These are phyloP conservation scores for Chalciporus piperatoides DNA, from an alignment of 1,284 basidiomycete genomes.

Conservation along the genomic window DNA sequence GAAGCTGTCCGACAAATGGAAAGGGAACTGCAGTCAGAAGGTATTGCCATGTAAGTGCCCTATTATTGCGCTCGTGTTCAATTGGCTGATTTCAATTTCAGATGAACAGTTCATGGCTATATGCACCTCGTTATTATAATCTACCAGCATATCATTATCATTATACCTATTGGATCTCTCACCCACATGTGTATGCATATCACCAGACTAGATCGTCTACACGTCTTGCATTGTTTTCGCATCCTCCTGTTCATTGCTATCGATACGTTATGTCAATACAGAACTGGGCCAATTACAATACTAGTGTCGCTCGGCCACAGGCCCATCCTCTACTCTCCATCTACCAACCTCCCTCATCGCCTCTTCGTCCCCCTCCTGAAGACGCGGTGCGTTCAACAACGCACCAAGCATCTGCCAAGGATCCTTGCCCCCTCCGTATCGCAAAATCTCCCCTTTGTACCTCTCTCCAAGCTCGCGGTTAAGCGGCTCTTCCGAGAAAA, in stretches of 20 bases:
- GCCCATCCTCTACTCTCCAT: conserved; percentile 79
- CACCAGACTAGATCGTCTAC: background rate
- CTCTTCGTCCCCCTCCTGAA: conserved; percentile 67
- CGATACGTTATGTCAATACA: background rate
- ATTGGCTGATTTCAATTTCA: too few species aligned
- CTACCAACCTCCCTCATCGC: conserved; percentile 88
- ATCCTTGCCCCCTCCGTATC: conserved; percentile 86
- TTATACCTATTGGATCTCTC: conserved; percentile 11
- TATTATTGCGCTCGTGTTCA: background rate
- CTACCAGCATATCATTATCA: conserved; percentile 16
- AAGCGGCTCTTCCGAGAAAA: conserved; percentile 72
- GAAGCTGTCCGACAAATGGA: conserved; percentile 28
- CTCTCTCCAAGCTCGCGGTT: conserved; percentile 67
- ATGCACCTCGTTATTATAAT: too few species aligned
- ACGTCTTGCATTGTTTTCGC: background rate
- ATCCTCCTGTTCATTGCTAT: background rate
- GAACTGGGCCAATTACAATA: too few species aligned
- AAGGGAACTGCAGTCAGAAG: conserved; percentile 26
- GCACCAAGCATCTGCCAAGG: conserved; percentile 92
- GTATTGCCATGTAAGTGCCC: conserved; percentile 11
- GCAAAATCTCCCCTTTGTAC: conserved; percentile 75
- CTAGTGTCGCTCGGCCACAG: conserved; percentile 48
- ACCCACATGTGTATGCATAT: background rate
- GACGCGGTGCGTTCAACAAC: conserved; percentile 60
- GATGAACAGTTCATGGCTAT: background rate